These are phyloP conservation scores for thale cress (Arabidopsis thaliana) DNA, from an alignment of 345 rosid species.

Conservation along the genomic window TAIR10.1 NC_003076.8:15344001-15344500, in stretches of 20 bases:
- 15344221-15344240: neutral
- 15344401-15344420: neutral
- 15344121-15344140: too few relatives aligned
- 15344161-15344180: too few relatives aligned
- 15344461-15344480: neutral
- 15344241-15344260: neutral
- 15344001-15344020: too few relatives aligned
- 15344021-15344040: too few relatives aligned
- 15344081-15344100: too few relatives aligned
- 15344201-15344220: neutral
- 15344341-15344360: neutral
- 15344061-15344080: too few relatives aligned
- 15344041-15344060: too few relatives aligned
- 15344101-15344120: too few relatives aligned
- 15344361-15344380: neutral
- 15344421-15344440: neutral
- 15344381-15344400: neutral
- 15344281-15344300: neutral
- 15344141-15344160: too few relatives aligned
- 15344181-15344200: too few relatives aligned
- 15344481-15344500: constrained; percentile 10
- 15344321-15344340: neutral
- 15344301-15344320: constrained; percentile 3
- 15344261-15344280: neutral
- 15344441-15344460: too few relatives aligned